phyloP scores from a whole-genome alignment of 2,329 filamentous ascomycete genomes.

The Neoscytalidium dimidiatum region DNA sequence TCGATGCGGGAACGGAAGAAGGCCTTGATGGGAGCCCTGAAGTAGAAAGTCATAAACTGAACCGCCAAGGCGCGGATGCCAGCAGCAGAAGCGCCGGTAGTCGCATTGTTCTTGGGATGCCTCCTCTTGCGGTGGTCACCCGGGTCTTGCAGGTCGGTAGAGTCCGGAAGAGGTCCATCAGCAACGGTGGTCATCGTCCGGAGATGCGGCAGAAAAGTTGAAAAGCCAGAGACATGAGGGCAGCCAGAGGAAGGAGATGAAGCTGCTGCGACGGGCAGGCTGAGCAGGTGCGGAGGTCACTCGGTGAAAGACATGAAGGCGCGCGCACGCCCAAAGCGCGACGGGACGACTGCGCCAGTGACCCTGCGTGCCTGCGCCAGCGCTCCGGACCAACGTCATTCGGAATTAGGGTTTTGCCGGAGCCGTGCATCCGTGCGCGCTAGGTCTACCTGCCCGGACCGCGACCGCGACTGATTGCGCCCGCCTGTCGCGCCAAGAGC shows the following conservation, averaged over 20 bases:
- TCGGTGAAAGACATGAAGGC: background rate
- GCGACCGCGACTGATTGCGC: background rate
- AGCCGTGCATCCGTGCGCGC: background rate
- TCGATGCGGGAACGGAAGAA: slow-evolving; percentile 91
- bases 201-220: slow-evolving; percentile 24
- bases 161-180: slow-evolving; percentile 26
- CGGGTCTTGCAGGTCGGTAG: slow-evolving; percentile 1
- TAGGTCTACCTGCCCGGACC: background rate
- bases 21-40: slow-evolving; percentile 85
- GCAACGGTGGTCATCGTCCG: slow-evolving; percentile 41
- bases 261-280: background rate
- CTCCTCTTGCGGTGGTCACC: slow-evolving; percentile 26
- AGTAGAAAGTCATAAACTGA: slow-evolving; percentile 79
- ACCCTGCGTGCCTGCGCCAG: background rate
- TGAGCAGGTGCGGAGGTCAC: slow-evolving; percentile 10
- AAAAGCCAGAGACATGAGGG: slow-evolving; percentile 12
- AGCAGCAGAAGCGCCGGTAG: slow-evolving; percentile 79
- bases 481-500: slow-evolving; percentile 17
- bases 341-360: background rate
- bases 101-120: slow-evolving; percentile 60
- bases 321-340: slow-evolving; percentile 6
- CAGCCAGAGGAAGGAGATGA: background rate
- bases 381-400: slow-evolving; percentile 7
- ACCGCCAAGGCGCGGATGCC: slow-evolving; percentile 79
- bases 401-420: slow-evolving; percentile 7